Base-by-base conservation (phyloP, 305 asterid genomes). In the Fraxinus baroniana region DNA sequence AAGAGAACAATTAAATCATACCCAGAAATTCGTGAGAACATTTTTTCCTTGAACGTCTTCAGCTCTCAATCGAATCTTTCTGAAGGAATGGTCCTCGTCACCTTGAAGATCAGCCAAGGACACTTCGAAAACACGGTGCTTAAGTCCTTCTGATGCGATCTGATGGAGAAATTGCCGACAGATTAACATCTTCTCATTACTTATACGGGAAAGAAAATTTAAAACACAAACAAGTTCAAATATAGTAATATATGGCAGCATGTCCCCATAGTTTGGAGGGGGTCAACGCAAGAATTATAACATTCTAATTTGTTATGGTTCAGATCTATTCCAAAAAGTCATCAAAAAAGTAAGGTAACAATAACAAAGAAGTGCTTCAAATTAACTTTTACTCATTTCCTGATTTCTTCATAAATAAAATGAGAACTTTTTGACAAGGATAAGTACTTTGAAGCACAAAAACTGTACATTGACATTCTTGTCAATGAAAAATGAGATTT, bases 91-190 rank as follows among this genome's bases (percentile, higher is more conserved):
- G 68, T 91, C 95, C 76, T 91, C 95, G 73, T 90, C 91, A 26
- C 83, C 86, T 83, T 91, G 93, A 86, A 91, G 95, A 72, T 91
- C 94, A 82, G 94, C 95, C 86, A 90, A 83, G 1, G 92, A 88
- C 35, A 90, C 95, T 86, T 91, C 94, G 20, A 91, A 86, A 30
- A 91, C 95, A 84, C 94, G 90, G 26, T 90, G 92, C 82, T 91
- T 91, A 44, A 91, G 90, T 62, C 94, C 95, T 75, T 91, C 95
- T 0, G 95, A 91, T 18, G 95, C 95, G 85, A 91, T 91, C 94
- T 89, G 84, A 60, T 35, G 7, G 7, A 70, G n/a, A 20, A 28
- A 64, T 64, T 24, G 35, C 24, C 0, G 17, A 64, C 24, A 22
- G 15, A 26, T 22, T 8, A 9, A 24, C 35, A 8, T 64, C 73